A percentile compares a stretch with the other conserved stretches of the same genome.
Conservation (phyloP, 352 stramenopile genomes). For the Phytophthora foliorum region DNA sequence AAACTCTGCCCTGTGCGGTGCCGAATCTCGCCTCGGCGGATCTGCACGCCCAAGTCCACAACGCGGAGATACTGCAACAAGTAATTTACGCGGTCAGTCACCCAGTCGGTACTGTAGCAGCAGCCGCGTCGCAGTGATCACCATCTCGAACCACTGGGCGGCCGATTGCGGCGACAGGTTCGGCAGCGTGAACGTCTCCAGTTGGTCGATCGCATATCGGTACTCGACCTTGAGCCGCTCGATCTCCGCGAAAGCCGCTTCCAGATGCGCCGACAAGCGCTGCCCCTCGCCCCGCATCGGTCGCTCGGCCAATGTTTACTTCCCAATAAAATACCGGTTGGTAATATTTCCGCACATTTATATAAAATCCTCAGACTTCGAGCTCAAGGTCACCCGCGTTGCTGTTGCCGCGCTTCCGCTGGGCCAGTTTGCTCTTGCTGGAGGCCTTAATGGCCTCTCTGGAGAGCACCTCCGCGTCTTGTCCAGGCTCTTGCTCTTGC, state of each 20-base stretch:
- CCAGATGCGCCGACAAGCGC: slow-evolving; percentile 55
- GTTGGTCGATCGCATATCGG: slow-evolving; percentile 47
- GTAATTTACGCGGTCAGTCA: not conserved
- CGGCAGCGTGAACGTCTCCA: slow-evolving; percentile 44
- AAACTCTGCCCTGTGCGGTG: slow-evolving; percentile 51
- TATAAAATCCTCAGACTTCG: not conserved
- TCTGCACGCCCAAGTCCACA: slow-evolving; percentile 70
- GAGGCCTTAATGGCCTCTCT: slow-evolving; percentile 76
- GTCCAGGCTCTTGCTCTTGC: slow-evolving; percentile 61
- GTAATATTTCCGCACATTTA: not conserved
- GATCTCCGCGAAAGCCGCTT: slow-evolving; percentile 62
- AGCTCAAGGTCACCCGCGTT: slow-evolving; percentile 14
- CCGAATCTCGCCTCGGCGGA: slow-evolving; percentile 79
- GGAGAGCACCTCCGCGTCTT: slow-evolving; percentile 54
- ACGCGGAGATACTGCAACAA: slow-evolving; percentile 66
- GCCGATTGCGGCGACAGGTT: slow-evolving; percentile 55
- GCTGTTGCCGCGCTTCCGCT: slow-evolving; percentile 56
- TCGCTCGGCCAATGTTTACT: not conserved
- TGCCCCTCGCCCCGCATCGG: slow-evolving; percentile 30
- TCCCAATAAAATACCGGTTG: not conserved
- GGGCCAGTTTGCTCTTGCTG: slow-evolving; percentile 62
- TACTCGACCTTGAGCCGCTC: slow-evolving; percentile 50
- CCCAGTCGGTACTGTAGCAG: not conserved
- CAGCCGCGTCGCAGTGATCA: too few species aligned
- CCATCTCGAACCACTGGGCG: slow-evolving; percentile 71